Base-by-base conservation (phyloP, 306 rosid species). In the Cucurbita moschata region DNA sequence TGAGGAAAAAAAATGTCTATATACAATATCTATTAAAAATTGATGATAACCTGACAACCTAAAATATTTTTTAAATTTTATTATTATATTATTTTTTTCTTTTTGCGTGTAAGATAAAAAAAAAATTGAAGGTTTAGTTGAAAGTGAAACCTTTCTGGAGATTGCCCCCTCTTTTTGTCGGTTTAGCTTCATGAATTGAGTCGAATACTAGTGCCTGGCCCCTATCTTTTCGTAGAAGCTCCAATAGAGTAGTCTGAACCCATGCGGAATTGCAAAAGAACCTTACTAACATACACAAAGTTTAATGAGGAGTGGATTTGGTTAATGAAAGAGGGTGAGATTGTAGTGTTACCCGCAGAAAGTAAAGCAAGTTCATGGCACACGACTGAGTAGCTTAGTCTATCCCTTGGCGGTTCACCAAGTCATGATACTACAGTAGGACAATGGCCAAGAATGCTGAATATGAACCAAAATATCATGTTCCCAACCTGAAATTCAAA, bases 391-490 rank as follows among this genome's bases (percentile, higher is more conserved):
- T 13, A 44, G 16, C 30, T 72, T 43, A 72, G 64, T 72, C 76
- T 10, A 77, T 74, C 68, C 78, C 86, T 63, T 88, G 83, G 23
- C 91, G 81, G 79, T 87, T 95, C 96, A 95, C 83, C 90, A 89
- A 75, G 82, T 95, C 99, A 23, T 95, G 99, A 81, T 95, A 95
- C 71, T 95, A 95, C 8, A 95, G 82, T 71, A 95, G 91, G 58
- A 95, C 79, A 16, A 93, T 95, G 99, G 18, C 99, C 99, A 52
- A 95, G 85, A 57, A 95, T 91, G 76, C 96, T 21, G 79, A 95
- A 95, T 73, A 83, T 71, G 89, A 89, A 89, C 99, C 99, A 95
- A 81, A 95, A 91, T 69, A 88, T 80, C 91, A 91, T 95, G 72
- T 95, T 95, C 63, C 99, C 99, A 61, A 88, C 96, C 99, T 95